phyloP scores from a whole-genome alignment of 345 rosid genomes.

The Syzygium jambos region DNA sequence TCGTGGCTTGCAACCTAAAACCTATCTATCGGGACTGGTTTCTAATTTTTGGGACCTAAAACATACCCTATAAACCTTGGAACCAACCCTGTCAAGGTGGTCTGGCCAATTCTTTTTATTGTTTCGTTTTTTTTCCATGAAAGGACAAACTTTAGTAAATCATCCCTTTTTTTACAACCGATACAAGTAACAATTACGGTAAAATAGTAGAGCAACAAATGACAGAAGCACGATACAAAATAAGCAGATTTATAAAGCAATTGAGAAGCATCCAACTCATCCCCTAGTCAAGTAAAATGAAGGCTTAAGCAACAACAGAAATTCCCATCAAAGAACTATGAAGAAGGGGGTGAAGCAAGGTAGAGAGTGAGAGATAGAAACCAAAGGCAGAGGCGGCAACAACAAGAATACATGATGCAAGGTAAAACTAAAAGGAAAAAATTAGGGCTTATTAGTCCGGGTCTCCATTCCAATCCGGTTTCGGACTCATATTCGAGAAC shows the following conservation, averaged over 20 bases:
- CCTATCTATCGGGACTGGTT: background rate
- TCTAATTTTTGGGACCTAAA: background rate
- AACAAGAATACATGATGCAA: background rate
- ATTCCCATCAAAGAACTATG: background rate
- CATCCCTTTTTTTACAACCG: background rate
- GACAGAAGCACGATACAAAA: background rate
- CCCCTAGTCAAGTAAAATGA: background rate
- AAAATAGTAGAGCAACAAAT: background rate
- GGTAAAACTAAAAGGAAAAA: background rate
- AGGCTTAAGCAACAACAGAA: background rate
- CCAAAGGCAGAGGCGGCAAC: background rate
- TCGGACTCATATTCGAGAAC: background rate
- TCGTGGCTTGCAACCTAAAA: background rate
- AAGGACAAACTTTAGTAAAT: background rate
- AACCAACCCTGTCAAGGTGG: fast-evolving
- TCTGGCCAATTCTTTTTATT: background rate
- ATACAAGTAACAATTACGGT: background rate
- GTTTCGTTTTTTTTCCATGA: background rate
- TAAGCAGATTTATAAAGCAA: background rate
- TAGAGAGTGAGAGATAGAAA: background rate
- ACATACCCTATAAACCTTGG: background rate
- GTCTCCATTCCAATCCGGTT: background rate
- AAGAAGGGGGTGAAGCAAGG: background rate
- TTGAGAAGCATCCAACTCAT: background rate
- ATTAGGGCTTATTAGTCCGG: background rate